A percentile compares a stretch with the other conserved stretches of the same genome.
Conservation (phyloP, 148 eudicot species). For the Chenopodium berlandieri region DNA sequence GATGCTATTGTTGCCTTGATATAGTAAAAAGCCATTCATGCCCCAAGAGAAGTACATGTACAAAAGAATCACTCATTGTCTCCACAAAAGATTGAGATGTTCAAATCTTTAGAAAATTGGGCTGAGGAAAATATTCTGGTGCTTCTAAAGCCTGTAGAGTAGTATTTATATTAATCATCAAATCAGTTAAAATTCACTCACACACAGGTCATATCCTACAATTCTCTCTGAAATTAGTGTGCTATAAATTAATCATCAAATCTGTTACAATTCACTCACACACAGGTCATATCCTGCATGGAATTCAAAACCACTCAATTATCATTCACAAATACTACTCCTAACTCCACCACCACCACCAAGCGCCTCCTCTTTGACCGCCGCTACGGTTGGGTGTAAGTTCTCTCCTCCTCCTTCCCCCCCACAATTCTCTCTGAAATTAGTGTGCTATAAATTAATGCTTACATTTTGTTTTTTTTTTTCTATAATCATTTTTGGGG, state of each 20-base stretch:
- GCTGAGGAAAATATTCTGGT: constrained; percentile 43
- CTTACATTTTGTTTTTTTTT: neutral
- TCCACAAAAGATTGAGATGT: constrained; percentile 47
- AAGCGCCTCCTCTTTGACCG: constrained; percentile 36
- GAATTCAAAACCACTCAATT: neutral
- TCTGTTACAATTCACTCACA: no score
- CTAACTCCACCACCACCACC: neutral
- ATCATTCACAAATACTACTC: neutral
- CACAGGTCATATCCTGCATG: no score
- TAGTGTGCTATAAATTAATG: neutral
- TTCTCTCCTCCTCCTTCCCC: neutral
- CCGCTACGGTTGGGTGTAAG: constrained; percentile 40
- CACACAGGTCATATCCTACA: no score
- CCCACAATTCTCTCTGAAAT: neutral
- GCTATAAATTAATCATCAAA: no score
- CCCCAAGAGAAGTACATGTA: constrained; percentile 40
- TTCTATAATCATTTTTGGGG: neutral
- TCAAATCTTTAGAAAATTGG: constrained; percentile 43
- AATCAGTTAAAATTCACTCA: no score
- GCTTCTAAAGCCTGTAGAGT: constrained; percentile 40
- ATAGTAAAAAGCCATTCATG: constrained; percentile 32
- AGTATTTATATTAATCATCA: no score
- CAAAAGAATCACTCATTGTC: constrained; percentile 44
- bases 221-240: no score
- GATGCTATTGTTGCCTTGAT: constrained; percentile 5